Base-by-base conservation (phyloP, 176 grass and related monocot genomes). In the Zizania latifolia region DNA sequence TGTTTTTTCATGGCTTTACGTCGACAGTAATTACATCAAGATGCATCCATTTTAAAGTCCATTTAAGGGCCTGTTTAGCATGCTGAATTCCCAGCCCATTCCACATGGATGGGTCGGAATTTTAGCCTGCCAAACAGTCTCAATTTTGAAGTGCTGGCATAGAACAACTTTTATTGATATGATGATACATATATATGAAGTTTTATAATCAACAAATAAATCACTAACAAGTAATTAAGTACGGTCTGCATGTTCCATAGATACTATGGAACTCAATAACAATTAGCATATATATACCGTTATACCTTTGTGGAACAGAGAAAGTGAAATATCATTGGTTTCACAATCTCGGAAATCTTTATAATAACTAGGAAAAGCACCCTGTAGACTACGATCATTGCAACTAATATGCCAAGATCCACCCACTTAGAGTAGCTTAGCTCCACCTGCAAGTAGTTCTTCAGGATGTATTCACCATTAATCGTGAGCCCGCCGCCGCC, bases 381-480 rank as follows among this genome's bases (percentile, higher is more conserved):
- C 74, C 89, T 69, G 16, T 88, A 92, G 2, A 80, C 26, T 3
- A 92, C n/a, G 17, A 69, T 65, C 89, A 92, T 92, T 1, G 39
- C 58, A 36, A 92, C 72, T 54, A 92, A 71, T 55, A 92, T 76
- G 0, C n/a, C 78, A 37, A 92, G 78, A 75, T 88, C 46, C 13
- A 92, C 62, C 89, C 89, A 92, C 48, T 92, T 92, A 22, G 78
- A 82, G 21, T 92, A 82, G 10, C 69, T 56, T 70, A 88, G 62
- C 27, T 92, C 82, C 9, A 83, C 85, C 16, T 88, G 74, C 31
- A 77, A 92, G 22, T 27, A 19, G 12, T 50, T 46, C 51, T 48
- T 88, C 1, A 92, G 38, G 26, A 92, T 76, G 70, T 85, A 66
- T 4, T 92, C 48, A 1, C 89, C 85, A 15, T 16, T 45, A 44